Conservation (phyloP, 208 protist genomes). For the Blechomonas ayalai region DNA sequence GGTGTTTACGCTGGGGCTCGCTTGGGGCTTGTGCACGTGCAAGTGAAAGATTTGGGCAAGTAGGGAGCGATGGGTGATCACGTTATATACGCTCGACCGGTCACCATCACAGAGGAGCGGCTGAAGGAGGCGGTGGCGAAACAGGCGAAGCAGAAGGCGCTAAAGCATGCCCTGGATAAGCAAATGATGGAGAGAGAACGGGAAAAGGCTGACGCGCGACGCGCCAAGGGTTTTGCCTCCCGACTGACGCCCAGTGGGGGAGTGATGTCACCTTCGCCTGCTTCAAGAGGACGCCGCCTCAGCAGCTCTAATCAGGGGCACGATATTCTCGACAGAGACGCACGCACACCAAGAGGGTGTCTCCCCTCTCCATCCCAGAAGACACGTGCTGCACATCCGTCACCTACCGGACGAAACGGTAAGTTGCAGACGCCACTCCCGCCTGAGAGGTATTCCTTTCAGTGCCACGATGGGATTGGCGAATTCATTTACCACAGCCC, state of each 20-base stretch:
- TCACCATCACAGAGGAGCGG: conserved; percentile 53
- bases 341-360: no score
- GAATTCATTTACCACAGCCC: no score
- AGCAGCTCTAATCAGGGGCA: conserved; percentile 22
- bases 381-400: no score
- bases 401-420: no score
- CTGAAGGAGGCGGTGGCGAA: conserved; percentile 45
- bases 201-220: conserved; percentile 10
- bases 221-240: no score
- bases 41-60: not conserved
- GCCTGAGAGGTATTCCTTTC: no score
- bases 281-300: conserved; percentile 35
- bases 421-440: no score
- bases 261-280: conserved; percentile 28
- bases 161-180: conserved; percentile 56
- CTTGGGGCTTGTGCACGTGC: no score
- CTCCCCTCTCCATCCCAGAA: no score
- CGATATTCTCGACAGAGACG: not conserved
- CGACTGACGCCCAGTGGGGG: no score
- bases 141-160: conserved; percentile 49
- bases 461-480: no score
- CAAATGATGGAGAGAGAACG: conserved; percentile 45
- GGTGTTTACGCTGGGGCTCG: no score
- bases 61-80: conserved; percentile 20
- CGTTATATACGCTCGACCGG: conserved; percentile 32